Conservation (phyloP, 2,329 filamentous ascomycete genomes). For the Hypoxylon sp. region DNA sequence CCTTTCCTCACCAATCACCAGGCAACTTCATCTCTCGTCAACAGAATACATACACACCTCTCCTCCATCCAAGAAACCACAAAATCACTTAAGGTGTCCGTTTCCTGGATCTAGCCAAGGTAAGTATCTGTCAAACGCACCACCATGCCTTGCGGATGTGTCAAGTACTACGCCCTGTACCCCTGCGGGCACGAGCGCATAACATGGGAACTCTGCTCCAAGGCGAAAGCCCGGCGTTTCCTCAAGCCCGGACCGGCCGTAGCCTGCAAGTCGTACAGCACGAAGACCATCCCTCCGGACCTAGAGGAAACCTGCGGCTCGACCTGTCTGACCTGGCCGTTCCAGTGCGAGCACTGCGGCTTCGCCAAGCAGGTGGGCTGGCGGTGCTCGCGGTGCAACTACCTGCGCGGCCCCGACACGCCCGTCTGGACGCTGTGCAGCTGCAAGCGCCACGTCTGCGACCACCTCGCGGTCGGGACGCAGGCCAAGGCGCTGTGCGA, state of each 20-base stretch:
- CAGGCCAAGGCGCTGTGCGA: slow-evolving; percentile 13
- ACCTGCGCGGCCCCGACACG: slow-evolving; percentile 19
- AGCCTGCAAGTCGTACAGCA: slow-evolving; percentile 19
- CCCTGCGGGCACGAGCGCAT: slow-evolving; percentile 38
- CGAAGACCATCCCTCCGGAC: slow-evolving; percentile 7
- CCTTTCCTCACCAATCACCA: too few species aligned
- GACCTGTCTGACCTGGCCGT: slow-evolving; percentile 37
- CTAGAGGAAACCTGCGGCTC: slow-evolving; percentile 36
- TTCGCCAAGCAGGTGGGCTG: slow-evolving; percentile 37
- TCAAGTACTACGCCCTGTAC: slow-evolving; percentile 29
- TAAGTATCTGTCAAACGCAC: slow-evolving; percentile 1
- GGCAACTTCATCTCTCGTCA: too few species aligned
- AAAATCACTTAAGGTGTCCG: too few species aligned
- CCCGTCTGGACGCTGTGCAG: slow-evolving; percentile 24
- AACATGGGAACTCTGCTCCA: slow-evolving; percentile 35
- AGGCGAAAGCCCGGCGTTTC: slow-evolving; percentile 27
- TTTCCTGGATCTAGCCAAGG: not conserved
- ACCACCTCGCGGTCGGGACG: slow-evolving; percentile 18
- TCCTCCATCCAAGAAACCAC: too few species aligned
- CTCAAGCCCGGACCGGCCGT: slow-evolving; percentile 4
- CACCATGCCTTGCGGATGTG: slow-evolving; percentile 34
- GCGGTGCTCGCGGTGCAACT: slow-evolving; percentile 33
- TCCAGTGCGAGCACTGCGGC: slow-evolving; percentile 34
- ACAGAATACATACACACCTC: too few species aligned
- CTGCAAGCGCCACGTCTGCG: slow-evolving; percentile 26